Percentiles rank a stretch among this genome's conserved stretches.
phyloP scores from a whole-genome alignment of 129 eudicot genomes.

The Rutidosis leptorrhynchoides region DNA sequence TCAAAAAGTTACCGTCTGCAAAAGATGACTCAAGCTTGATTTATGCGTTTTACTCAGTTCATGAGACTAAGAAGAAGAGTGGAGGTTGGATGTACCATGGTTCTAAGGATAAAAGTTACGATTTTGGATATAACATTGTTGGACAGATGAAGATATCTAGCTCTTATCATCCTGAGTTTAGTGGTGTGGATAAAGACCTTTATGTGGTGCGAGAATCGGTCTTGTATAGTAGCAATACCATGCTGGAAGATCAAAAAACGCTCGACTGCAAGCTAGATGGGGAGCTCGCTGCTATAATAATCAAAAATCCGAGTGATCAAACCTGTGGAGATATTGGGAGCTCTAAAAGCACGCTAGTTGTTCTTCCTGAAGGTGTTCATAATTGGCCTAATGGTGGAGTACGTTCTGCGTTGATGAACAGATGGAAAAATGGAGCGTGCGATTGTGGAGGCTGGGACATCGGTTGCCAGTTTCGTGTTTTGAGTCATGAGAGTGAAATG shows the following conservation, averaged over 20 bases:
- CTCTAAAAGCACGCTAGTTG: conserved; percentile 38
- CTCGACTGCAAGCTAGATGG: conserved; percentile 39
- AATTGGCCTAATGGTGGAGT: conserved; percentile 51
- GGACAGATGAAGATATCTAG: conserved; percentile 72
- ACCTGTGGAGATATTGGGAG: conserved; percentile 26
- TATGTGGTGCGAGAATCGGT: conserved; percentile 53
- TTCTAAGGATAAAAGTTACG: conserved; percentile 44
- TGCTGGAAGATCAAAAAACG: no score
- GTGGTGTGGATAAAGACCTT: conserved; percentile 32
- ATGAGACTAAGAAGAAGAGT: conserved; percentile 64
- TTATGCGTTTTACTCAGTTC: conserved; percentile 71
- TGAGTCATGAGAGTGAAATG: conserved; percentile 34
- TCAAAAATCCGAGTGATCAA: conserved; percentile 38
- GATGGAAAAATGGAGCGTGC: conserved; percentile 78
- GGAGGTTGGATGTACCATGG: conserved; percentile 60
- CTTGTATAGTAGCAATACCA: conserved; percentile 50
- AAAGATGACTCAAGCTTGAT: conserved; percentile 58
- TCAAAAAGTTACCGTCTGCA: conserved; percentile 50
- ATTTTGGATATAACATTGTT: conserved; percentile 53
- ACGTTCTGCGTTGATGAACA: conserved; percentile 54
- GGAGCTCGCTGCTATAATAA: conserved; percentile 71
- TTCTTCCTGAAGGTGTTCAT: conserved; percentile 80
- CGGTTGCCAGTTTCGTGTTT: conserved; percentile 71
- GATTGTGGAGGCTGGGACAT: conserved; percentile 98
- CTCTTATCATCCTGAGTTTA: conserved; percentile 36